Conservation (phyloP, 768 basidiomycete species). For the Termitomyces titanicus region DNA sequence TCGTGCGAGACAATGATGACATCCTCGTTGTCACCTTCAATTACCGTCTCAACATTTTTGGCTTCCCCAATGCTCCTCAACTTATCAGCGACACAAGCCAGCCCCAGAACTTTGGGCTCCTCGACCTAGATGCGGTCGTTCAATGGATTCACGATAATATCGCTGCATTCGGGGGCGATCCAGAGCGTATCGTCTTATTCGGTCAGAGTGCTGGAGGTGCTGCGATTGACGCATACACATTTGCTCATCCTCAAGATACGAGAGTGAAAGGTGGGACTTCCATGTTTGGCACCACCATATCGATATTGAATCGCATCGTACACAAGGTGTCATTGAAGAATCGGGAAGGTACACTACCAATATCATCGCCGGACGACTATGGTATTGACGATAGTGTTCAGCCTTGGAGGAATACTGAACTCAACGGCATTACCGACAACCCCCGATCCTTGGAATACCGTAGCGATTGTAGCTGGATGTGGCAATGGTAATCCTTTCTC, state of each 20-base stretch:
- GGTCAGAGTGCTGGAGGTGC: slow-evolving; percentile 36
- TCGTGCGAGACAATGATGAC: slow-evolving; percentile 33
- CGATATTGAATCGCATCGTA: not conserved
- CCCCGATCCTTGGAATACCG: slow-evolving; percentile 25
- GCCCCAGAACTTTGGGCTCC: slow-evolving; percentile 36
- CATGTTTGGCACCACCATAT: not conserved
- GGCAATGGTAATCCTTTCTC: slow-evolving; percentile 22
- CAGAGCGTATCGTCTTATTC: slow-evolving; percentile 31
- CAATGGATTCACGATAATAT: slow-evolving; percentile 48
- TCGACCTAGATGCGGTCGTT: slow-evolving; percentile 38
- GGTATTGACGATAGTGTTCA: not conserved
- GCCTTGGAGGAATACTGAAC: slow-evolving; percentile 10
- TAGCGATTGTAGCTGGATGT: slow-evolving; percentile 29
- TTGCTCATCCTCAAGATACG: slow-evolving; percentile 30
- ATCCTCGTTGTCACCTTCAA: slow-evolving; percentile 34
- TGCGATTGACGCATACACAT: slow-evolving; percentile 31
- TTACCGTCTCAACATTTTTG: slow-evolving; percentile 37
- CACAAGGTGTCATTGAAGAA: slow-evolving; percentile 28
- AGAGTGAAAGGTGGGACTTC: slow-evolving; percentile 13
- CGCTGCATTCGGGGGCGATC: slow-evolving; percentile 39
- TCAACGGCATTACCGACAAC: slow-evolving; percentile 9
- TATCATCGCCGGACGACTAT: not conserved
- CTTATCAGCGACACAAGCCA: slow-evolving; percentile 18
- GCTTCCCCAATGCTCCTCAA: slow-evolving; percentile 36
- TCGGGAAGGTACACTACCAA: slow-evolving; percentile 28